These are phyloP conservation scores for Aspergillus tanneri DNA, from an alignment of 2,329 filamentous ascomycete species.

Conservation along the genomic window DNA sequence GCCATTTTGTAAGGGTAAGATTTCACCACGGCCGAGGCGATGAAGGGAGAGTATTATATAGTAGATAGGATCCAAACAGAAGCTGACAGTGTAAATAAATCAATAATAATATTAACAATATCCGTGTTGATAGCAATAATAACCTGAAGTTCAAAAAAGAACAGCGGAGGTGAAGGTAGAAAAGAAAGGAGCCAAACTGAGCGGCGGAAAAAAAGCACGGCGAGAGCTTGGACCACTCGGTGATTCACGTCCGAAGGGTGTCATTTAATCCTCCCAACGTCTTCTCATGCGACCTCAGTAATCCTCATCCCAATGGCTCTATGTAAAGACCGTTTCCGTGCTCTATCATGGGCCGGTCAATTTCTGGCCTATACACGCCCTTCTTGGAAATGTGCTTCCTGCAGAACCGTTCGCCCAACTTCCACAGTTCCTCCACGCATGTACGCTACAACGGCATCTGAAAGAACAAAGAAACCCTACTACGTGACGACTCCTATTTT, in stretches of 20 bases:
- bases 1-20: conserved; percentile 27
- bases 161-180: too few relatives aligned
- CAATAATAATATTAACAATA: too few relatives aligned
- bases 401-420: conserved; percentile 24
- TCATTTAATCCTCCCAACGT: conserved; percentile 2
- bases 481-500: conserved; percentile 98
- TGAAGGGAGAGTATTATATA: neutral
- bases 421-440: conserved; percentile 25
- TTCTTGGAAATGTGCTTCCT: conserved; percentile 33
- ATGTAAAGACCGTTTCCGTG: conserved; percentile 29
- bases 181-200: too few relatives aligned
- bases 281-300: neutral
- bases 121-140: too few relatives aligned
- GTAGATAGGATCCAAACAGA: too few relatives aligned
- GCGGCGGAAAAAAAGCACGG: conserved; percentile 16
- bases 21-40: neutral
- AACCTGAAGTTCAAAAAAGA: too few relatives aligned
- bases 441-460: conserved; percentile 30
- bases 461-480: conserved; percentile 67
- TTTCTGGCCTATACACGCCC: conserved; percentile 23
- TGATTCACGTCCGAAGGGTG: conserved; percentile 28
- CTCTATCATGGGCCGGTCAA: conserved; percentile 32
- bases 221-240: conserved; percentile 39
- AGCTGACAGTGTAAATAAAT: too few relatives aligned
- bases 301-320: conserved; percentile 27